Base-by-base conservation (phyloP, 495 filamentous ascomycete genomes). In the Neurospora sp. region DNA sequence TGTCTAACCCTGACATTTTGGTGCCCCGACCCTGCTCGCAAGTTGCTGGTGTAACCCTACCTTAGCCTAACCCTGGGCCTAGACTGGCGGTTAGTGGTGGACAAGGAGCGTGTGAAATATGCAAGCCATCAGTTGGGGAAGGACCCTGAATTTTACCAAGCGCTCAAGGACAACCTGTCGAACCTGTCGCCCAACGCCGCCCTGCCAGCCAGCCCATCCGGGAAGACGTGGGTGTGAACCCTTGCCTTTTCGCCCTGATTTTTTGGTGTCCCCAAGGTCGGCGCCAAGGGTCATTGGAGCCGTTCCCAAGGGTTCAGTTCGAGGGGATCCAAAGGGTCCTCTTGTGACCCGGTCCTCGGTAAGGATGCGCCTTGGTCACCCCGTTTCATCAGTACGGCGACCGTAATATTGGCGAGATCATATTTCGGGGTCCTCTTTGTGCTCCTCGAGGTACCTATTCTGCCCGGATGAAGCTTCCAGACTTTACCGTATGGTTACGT, bases 121-220 rank as follows among this genome's bases (percentile, higher is more conserved):
- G 78, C 78, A 79, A 78, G 78, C 77, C 74, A 79, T 76, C 75
- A 66, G 39, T 73, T 80, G 76, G 76, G 75, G 77, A 72, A 79
- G 77, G 79, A 79, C 79, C 79, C 79, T 78, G 76, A 74, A 77
- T 79, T 72, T 79, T 70, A 72, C 27, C 54, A 62, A 62, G 23
- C 54, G 54, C 54, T 62, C 54, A 35, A 62, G 12, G 23, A 31
- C 46, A 40, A 37, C 38, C 35, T 31, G 54, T 66, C 54, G 54
- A 59, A 59, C 48, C 20, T 59, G 11, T 59, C 48, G 48, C 23
- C 23, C 48, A 31, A 59, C 48, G 48, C 48, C 48, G 48, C 23
- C 54, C 54, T 62, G 54, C 54, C 54, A 31, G 12, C 54, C 23
- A 62, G 31, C 54, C 23, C 54, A 62, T 62, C 12, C 54, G 27